A percentile compares a stretch with the other conserved stretches of the same genome.
These are phyloP conservation scores for Platanthera guangdongensis DNA, from an alignment of 106 monocot genomes.

Conservation along the genomic window DNA sequence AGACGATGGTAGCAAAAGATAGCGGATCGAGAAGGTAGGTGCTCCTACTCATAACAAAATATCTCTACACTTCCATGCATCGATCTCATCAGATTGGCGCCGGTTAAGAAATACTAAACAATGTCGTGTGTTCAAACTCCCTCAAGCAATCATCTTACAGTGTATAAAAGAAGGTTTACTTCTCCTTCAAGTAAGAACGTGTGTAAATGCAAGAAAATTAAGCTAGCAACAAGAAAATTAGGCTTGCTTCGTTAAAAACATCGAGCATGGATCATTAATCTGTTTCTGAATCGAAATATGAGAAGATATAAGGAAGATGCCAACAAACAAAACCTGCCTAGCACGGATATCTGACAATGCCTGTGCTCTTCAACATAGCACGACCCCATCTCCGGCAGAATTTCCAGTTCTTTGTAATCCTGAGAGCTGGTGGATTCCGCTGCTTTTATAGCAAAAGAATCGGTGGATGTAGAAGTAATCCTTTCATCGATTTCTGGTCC, in stretches of 20 bases:
- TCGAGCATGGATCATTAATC: not conserved
- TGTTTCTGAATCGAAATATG: not conserved
- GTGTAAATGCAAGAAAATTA: too few species aligned
- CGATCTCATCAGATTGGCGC: too few species aligned
- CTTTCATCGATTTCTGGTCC: not conserved
- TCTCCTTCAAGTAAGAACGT: too few species aligned
- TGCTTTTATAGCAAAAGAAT: not conserved
- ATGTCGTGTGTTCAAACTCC: too few species aligned
- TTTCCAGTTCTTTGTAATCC: conserved; percentile 6
- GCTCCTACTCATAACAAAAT: too few species aligned
- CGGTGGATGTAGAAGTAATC: not conserved
- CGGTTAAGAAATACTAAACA: too few species aligned
- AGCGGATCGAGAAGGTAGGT: too few species aligned
- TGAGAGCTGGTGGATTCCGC: too few species aligned
- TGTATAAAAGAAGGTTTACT: too few species aligned
- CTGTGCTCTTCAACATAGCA: not conserved
- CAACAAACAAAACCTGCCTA: not conserved
- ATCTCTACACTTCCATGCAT: too few species aligned
- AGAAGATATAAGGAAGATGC: not conserved
- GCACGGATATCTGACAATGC: not conserved
- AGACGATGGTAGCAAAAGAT: too few species aligned
- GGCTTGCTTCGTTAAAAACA: not conserved
- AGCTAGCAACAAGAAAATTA: not conserved
- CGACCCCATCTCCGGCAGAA: not conserved
- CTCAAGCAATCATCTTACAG: too few species aligned